phyloP scores from a whole-genome alignment of 202 grass and related monocot species.

The Schoenoplectus tabernaemontani region DNA sequence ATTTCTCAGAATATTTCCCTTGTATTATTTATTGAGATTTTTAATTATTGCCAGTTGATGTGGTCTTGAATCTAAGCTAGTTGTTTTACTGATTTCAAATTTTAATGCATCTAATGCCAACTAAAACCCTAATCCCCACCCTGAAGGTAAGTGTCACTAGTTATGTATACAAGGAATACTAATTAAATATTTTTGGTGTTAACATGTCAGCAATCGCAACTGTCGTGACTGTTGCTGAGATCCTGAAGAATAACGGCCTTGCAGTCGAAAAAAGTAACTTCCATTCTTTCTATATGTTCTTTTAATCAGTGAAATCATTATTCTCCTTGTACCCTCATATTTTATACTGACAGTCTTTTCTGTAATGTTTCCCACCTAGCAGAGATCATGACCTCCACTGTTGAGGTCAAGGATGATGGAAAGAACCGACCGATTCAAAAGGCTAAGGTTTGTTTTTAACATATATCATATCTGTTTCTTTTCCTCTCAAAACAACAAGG shows the following conservation, averaged over 20 bases:
- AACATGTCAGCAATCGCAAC: constrained; percentile 63
- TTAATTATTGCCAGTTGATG: neutral
- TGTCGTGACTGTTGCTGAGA: constrained; percentile 84
- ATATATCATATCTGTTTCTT: constrained; percentile 6
- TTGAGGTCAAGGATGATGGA: constrained; percentile 74
- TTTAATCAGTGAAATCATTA: neutral
- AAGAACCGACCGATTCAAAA: constrained; percentile 66
- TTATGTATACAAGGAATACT: neutral
- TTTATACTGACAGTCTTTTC: neutral
- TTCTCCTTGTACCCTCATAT: neutral
- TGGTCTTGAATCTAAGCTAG: neutral
- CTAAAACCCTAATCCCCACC: neutral
- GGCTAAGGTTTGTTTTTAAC: constrained; percentile 36
- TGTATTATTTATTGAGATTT: neutral
- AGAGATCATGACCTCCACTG: constrained; percentile 85
- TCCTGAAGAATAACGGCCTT: constrained; percentile 90
- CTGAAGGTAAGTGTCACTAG: neutral
- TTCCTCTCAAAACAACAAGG: constrained; percentile 1
- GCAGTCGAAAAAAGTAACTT: constrained; percentile 79
- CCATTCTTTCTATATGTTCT: neutral
- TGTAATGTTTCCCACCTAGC: neutral
- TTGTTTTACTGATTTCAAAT: neutral
- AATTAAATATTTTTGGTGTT: neutral
- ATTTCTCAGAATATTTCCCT: neutral
- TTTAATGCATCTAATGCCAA: neutral